Percentiles rank a stretch among this genome's conserved stretches.
These are phyloP conservation scores for Ramaria sp. DNA, from an alignment of 768 basidiomycete genomes.

Conservation along the genomic window DNA sequence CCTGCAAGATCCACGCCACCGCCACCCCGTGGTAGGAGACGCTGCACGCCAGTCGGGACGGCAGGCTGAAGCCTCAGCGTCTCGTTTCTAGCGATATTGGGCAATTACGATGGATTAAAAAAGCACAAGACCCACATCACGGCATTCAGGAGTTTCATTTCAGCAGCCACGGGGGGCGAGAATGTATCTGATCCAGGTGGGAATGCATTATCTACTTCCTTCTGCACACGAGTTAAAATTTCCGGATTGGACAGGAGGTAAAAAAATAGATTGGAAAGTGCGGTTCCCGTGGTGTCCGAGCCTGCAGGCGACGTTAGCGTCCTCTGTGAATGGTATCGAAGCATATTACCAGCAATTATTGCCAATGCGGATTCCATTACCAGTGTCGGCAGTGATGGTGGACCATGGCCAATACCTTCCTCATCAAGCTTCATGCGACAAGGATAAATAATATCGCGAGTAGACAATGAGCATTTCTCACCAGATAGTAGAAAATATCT, in stretches of 20 bases:
- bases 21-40: conserved; percentile 25
- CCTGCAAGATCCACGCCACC: conserved; percentile 30
- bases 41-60: conserved; percentile 37
- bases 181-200: conserved; percentile 24
- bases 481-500: conserved; percentile 35
- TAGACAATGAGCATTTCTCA: conserved; percentile 10
- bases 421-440: conserved; percentile 24
- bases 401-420: conserved; percentile 17
- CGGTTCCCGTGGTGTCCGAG: conserved; percentile 36
- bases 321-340: not conserved
- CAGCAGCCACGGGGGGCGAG: conserved; percentile 12
- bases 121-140: conserved; percentile 19
- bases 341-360: conserved; percentile 26
- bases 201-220: conserved; percentile 31
- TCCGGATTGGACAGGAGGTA: conserved; percentile 29
- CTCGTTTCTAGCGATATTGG: conserved; percentile 31
- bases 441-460: not conserved
- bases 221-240: conserved; percentile 25
- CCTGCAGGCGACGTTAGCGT: conserved; percentile 12
- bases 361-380: conserved; percentile 28
- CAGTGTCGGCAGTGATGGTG: conserved; percentile 22
- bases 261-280: conserved; percentile 29
- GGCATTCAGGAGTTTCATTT: conserved; percentile 24
- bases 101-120: not conserved
- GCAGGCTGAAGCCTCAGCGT: conserved; percentile 39